These are phyloP conservation scores for Haplosporangium sp. DNA, from an alignment of 371 early-diverging fungal genomes.

Conservation along the genomic window DNA sequence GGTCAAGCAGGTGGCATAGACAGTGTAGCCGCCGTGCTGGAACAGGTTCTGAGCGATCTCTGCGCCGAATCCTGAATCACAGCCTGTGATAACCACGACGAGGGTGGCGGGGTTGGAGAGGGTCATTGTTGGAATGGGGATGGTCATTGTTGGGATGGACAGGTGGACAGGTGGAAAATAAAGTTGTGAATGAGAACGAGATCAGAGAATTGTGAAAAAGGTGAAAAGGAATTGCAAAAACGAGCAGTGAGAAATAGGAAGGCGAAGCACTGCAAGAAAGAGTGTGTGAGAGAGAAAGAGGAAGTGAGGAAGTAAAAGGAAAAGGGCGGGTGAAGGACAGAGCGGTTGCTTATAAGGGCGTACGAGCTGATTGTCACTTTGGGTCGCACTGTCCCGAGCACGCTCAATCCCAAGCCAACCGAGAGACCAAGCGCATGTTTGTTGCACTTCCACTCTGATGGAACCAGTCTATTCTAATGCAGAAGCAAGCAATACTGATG, in stretches of 20 bases:
- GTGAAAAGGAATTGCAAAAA: not conserved
- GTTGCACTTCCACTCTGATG: no score
- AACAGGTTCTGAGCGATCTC: conserved; percentile 44
- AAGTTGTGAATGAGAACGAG: not conserved
- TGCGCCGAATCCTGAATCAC: conserved; percentile 49
- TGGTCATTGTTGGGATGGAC: not conserved
- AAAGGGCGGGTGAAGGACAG: no score
- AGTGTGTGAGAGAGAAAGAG: no score
- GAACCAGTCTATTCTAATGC: no score
- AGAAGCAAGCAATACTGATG: no score
- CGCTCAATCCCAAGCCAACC: no score
- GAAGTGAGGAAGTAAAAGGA: no score
- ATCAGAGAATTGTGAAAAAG: not conserved
- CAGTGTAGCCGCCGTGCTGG: conserved; percentile 40
- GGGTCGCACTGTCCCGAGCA: no score
- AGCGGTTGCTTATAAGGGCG: no score
- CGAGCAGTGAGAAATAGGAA: not conserved
- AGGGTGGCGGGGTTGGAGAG: conserved; percentile 38
- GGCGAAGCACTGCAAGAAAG: no score
- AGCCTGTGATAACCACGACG: conserved; percentile 47
- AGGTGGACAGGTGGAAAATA: not conserved
- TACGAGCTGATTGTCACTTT: no score
- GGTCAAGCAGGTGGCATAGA: conserved; percentile 52
- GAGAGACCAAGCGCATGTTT: no score
- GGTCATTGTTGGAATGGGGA: conserved; percentile 6